phyloP scores from a whole-genome alignment of 345 rosid species.

The Moricandia moricandioides region DNA sequence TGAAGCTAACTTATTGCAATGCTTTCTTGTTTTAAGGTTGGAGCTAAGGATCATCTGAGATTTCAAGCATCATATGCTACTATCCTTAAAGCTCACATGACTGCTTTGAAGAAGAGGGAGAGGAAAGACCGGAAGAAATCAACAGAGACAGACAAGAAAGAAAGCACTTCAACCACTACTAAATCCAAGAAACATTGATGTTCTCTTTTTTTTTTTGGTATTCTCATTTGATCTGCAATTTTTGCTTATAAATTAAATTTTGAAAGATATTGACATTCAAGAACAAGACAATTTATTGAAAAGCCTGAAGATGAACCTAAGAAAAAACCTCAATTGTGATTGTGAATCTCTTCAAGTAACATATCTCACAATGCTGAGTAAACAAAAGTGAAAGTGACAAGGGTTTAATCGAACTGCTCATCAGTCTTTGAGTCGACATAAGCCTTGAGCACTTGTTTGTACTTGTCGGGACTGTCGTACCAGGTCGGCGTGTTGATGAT shows the following conservation, averaged over 20 bases:
- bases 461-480: conserved; percentile 68
- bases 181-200: conserved; percentile 31
- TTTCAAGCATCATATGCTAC: conserved; percentile 95
- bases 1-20: conserved; percentile 17
- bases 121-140: conserved; percentile 87
- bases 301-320: too few relatives aligned
- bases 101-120: conserved; percentile 88
- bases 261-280: too few relatives aligned
- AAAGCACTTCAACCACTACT: conserved; percentile 32
- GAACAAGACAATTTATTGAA: too few relatives aligned
- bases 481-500: conserved; percentile 65
- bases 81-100: conserved; percentile 86
- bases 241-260: too few relatives aligned
- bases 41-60: conserved; percentile 84
- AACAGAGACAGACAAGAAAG: conserved; percentile 56
- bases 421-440: conserved; percentile 14
- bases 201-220: background rate
- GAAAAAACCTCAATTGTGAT: background rate
- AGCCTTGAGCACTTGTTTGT: conserved; percentile 36
- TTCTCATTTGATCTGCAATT: too few relatives aligned
- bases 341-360: background rate
- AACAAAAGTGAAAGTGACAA: conserved; percentile 9
- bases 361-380: background rate
- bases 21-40: conserved; percentile 52
- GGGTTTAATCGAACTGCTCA: background rate